Evolutionary conservation across 1,139 yeast genomes (phyloP), one percentile per base, ranked within the genome.

Genomic region (Yueomyces sp.): DNA sequence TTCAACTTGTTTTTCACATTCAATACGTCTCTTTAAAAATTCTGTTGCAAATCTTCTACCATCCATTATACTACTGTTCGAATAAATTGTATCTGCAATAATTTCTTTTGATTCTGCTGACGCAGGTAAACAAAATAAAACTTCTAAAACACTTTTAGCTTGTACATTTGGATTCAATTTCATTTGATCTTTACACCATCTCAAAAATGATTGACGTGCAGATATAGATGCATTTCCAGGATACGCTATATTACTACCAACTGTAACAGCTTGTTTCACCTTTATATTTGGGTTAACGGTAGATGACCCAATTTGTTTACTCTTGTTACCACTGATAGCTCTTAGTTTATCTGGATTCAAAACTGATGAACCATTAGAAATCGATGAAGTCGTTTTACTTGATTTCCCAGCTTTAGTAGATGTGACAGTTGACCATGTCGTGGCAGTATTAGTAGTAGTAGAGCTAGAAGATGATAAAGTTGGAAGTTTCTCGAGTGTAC

Each of bases 21-120:
- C 73, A 50, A 70, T 72, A 57, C 93, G 80, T 59, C 83, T 78
- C 65, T 81, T 83, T 60, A 82, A 68, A 60, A 91, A 91, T 57
- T 91, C 98, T 46, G 75, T 77, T 1, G 97, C 95, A 68, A 89
- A 91, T 50, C 95, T 73, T 59, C 96, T 78, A 27, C 97, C 98
- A 60, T 91, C 96, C 85, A 91, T 80, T 2, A 93, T 82, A 2
- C 93, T 76, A 30, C 96, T 84, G 51, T 91, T 84, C 41, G 93
- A 78, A 64, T 87, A 89, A 48, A 91, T 79, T 11, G 96, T 85
- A 60, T 91, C 98, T 3, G 95, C 81, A 57, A 91, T 87, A 58
- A 91, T 84, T 59, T 81, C 95, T 40, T 73, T 70, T 1, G 95
- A 78, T 52, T 87, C 96, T 4, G 70, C 54, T 39, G 77, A 76